Percentiles rank a stretch among this genome's conserved stretches.
These are phyloP conservation scores for Nakazawaea anatomiae DNA, from an alignment of 805 yeast species.

Conservation along the genomic window DNA sequence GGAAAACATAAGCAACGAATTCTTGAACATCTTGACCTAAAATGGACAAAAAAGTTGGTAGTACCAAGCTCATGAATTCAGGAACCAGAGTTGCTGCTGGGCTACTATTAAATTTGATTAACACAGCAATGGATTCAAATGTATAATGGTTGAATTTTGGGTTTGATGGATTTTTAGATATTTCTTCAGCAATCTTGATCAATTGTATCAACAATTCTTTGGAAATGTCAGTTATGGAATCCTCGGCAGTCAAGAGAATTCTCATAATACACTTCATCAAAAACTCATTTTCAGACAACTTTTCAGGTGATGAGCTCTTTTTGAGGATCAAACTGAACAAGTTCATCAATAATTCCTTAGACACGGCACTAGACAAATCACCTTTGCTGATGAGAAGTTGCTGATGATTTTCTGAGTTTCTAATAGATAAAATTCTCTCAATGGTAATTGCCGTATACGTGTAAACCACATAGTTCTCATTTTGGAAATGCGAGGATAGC, in stretches of 20 bases:
- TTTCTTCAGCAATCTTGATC: conserved; percentile 59
- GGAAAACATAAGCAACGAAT: conserved; percentile 89
- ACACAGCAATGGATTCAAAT: conserved; percentile 81
- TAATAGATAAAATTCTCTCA: conserved; percentile 78
- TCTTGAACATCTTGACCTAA: conserved; percentile 86
- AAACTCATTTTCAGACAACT: conserved; percentile 91
- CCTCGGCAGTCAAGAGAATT: conserved; percentile 67
- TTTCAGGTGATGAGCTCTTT: conserved; percentile 69
- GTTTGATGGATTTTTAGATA: conserved; percentile 88
- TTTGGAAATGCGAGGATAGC: conserved; percentile 61
- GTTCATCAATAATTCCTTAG: conserved; percentile 54
- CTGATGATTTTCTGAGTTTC: conserved; percentile 50
- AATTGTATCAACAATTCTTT: conserved; percentile 56
- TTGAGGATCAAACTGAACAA: conserved; percentile 62
- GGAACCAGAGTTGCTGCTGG: conserved; percentile 28
- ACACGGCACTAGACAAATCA: conserved; percentile 61
- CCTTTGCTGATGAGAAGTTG: conserved; percentile 57
- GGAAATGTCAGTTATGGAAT: conserved; percentile 43
- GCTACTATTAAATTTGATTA: conserved; percentile 44
- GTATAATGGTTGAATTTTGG: conserved; percentile 89
- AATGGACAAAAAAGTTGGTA: conserved; percentile 61
- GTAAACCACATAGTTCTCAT: conserved; percentile 72
- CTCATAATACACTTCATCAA: conserved; percentile 87
- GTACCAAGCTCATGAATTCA: conserved; percentile 41
- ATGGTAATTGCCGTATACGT: conserved; percentile 92